Evolutionary conservation across 495 filamentous ascomycete species (phyloP), one percentile per base, ranked within the genome.

Genomic region (Staphylotrichum longicolle): DNA sequence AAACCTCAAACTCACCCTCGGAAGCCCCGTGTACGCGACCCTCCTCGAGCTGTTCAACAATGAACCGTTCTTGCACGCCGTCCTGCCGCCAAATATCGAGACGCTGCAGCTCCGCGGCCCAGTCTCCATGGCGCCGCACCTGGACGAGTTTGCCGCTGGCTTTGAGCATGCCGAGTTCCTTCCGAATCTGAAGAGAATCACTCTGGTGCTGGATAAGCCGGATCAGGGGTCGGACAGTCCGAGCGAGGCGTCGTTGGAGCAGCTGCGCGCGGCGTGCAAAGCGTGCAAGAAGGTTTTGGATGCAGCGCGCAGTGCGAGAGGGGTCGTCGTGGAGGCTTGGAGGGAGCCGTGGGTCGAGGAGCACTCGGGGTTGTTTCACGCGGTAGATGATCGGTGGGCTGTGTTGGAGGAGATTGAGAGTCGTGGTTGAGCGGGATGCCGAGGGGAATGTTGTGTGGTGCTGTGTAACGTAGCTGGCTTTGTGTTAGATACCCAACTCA

Each of bases 261-360:
- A 55, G 52, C 9, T 55, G 39, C 8, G 40, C 3, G 39, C 20
- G 4, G 52, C 52, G 9, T 20, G 33, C 9, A 10, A 2, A 9
- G 52, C 52, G 4, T 55, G 52, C 11, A 30, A n/a, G 27, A 32
- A 15, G 40, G 37, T 55, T 8, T n/a, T 55, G 52, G 52, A 55
- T 33, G 52, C 35, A 6, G 52, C 52, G 20, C 20, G 20, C 0
- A 11, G 15, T 2, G 27, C 8, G 11, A 55, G 39, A 20, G 52
- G 52, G 20, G 20, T 33, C 3, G 52, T n/a, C 27, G 52, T 42
- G 8, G 45, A 48, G 20, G 9, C 10, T 15, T 55, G 42, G 3
- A 20, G 12, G 40, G 52, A 55, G 5, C 52, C 52, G 4, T 55
- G 52, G 52, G 52, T 44, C 1, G 39, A 44, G 40, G 10, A 33